Conservation (phyloP, 768 basidiomycete genomes). For the Phaeotremella fagi region DNA sequence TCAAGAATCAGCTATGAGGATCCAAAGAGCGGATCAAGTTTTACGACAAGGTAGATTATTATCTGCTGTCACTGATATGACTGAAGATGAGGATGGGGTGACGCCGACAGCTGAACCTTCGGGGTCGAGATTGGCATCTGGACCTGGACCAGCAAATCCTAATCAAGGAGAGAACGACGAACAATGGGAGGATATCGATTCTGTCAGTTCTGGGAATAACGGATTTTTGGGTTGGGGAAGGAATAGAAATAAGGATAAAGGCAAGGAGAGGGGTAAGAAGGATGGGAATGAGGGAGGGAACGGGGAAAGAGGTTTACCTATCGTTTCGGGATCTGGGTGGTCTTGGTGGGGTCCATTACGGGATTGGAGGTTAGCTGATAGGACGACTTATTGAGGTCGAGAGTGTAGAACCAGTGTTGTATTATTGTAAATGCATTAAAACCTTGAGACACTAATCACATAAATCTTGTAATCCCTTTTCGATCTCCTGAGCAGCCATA, state of each 20-base stretch:
- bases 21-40: constrained; percentile 47
- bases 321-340: constrained; percentile 29
- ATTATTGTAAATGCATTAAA: too few species aligned
- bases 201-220: background rate
- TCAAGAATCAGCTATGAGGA: constrained; percentile 29
- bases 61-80: constrained; percentile 4
- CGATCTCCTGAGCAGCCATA: too few species aligned
- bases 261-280: background rate
- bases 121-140: too few species aligned
- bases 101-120: background rate
- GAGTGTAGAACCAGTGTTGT: too few species aligned
- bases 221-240: too few species aligned
- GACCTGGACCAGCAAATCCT: background rate
- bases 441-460: too few species aligned
- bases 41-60: constrained; percentile 40
- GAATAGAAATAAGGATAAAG: background rate
- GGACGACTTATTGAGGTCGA: constrained; percentile 29
- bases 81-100: constrained; percentile 1
- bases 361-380: constrained; percentile 40
- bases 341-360: constrained; percentile 48
- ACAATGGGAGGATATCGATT: constrained; percentile 27
- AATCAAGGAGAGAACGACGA: background rate
- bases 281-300: background rate
- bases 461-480: too few species aligned
- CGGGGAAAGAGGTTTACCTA: constrained; percentile 4